Evolutionary conservation across 208 protist species (phyloP).

Genomic region (Angomonas desouzai): DNA sequence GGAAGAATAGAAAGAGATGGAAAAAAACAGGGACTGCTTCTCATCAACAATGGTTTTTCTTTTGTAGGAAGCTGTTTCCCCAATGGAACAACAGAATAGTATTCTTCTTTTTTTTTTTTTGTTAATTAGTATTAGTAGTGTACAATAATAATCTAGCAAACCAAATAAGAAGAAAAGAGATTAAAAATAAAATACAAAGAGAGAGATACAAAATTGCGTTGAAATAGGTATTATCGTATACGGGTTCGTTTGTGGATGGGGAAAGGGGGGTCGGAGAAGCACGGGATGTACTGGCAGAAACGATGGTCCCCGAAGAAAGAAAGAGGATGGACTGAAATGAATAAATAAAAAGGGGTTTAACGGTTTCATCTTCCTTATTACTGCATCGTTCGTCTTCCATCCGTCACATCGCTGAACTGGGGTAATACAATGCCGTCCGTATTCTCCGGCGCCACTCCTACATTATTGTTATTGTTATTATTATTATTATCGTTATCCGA

Average conservation of each 20-base stretch:
- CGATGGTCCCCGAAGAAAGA: too few species aligned
- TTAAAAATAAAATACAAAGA: conserved; percentile 12
- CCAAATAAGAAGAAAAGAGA: conserved; percentile 5
- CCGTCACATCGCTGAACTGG: conserved; percentile 4
- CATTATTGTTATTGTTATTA: conserved; percentile 8
- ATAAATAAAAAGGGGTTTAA: conserved; percentile 6
- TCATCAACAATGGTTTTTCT: too few species aligned
- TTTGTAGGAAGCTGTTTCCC: too few species aligned
- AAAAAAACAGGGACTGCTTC: background rate
- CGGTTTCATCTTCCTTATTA: too few species aligned
- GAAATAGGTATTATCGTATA: too few species aligned
- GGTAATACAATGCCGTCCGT: background rate
- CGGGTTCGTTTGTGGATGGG: too few species aligned
- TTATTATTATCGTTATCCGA: conserved; percentile 8
- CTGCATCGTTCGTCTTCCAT: background rate
- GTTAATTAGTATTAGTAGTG: too few species aligned
- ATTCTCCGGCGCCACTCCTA: too few species aligned
- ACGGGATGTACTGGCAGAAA: too few species aligned
- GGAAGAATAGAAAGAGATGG: conserved; percentile 8
- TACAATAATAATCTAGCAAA: conserved; percentile 8
- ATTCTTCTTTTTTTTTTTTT: too few species aligned
- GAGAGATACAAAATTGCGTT: conserved; percentile 1
- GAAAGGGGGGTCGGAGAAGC: too few species aligned
- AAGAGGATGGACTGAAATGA: background rate
- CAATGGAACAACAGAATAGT: too few species aligned